Conservation (phyloP, 495 filamentous ascomycete genomes). For the Neurospora sp. region DNA sequence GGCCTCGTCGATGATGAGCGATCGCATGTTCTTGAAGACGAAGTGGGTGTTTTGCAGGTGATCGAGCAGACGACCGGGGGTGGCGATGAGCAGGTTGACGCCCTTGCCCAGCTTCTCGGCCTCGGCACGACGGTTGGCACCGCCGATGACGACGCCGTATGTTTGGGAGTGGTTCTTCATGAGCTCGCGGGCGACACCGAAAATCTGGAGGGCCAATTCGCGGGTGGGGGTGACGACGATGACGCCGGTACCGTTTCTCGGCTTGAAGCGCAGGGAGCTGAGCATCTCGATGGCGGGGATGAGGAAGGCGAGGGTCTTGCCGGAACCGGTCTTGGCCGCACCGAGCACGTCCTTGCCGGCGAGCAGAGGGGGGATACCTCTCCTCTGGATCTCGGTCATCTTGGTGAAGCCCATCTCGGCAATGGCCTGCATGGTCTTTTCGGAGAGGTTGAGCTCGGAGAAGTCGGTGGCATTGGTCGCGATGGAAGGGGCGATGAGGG, state of each 20-base stretch:
- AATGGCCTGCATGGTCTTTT: slow-evolving; percentile 81
- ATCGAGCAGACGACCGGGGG: slow-evolving; percentile 85
- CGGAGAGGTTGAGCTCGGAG: slow-evolving; percentile 72
- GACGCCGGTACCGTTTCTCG: slow-evolving; percentile 66
- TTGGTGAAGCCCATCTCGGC: slow-evolving; percentile 83
- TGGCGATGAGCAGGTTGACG: slow-evolving; percentile 89
- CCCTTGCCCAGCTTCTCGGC: slow-evolving; percentile 91
- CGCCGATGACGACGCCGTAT: slow-evolving; percentile 88
- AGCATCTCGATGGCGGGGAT: slow-evolving; percentile 96
- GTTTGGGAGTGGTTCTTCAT: slow-evolving; percentile 76
- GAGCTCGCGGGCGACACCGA: slow-evolving; percentile 86
- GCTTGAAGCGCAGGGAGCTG: slow-evolving; percentile 76
- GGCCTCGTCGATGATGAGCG: slow-evolving; percentile 84
- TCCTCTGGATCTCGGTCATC: slow-evolving; percentile 93
- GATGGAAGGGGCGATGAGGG: slow-evolving; percentile 21
- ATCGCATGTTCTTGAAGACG: slow-evolving; percentile 75
- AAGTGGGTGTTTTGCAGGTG: slow-evolving; percentile 93
- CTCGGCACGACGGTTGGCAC: slow-evolving; percentile 83
- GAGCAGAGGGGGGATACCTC: slow-evolving; percentile 77
- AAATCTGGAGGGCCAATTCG: slow-evolving; percentile 92
- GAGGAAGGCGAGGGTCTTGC: slow-evolving; percentile 91
- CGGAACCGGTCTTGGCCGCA: slow-evolving; percentile 92
- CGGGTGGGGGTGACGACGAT: slow-evolving; percentile 81
- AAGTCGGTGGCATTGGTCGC: slow-evolving; percentile 43
- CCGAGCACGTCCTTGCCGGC: slow-evolving; percentile 91